These are phyloP conservation scores for Saccharomyces kudriavzevii DNA, from an alignment of 805 yeast genomes.

Conservation along the genomic window DNA sequence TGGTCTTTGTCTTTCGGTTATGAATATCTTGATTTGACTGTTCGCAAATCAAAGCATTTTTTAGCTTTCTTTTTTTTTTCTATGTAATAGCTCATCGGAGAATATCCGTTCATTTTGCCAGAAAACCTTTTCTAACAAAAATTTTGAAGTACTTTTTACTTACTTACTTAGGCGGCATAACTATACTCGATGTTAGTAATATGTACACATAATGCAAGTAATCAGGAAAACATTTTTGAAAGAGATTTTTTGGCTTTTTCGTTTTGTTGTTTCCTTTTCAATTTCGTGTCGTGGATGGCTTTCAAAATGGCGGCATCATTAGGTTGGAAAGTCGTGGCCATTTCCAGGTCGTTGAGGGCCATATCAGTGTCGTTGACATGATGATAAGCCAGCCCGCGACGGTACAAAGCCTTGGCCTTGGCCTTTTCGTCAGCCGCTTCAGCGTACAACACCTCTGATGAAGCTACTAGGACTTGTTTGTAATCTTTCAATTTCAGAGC, in stretches of 20 bases:
- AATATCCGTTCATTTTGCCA: no score
- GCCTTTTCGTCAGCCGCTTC: slow-evolving; percentile 54
- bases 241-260: slow-evolving; percentile 68
- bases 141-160: neutral
- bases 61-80: neutral
- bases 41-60: neutral
- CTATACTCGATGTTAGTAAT: neutral
- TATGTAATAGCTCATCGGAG: neutral
- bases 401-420: slow-evolving; percentile 75
- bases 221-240: slow-evolving; percentile 52
- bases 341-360: slow-evolving; percentile 57
- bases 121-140: neutral
- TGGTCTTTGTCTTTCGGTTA: neutral
- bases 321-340: slow-evolving; percentile 59
- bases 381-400: slow-evolving; percentile 72
- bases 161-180: neutral
- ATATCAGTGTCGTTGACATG: slow-evolving; percentile 57
- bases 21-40: neutral
- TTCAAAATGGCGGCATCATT: slow-evolving; percentile 62
- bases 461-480: slow-evolving; percentile 46
- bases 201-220: neutral
- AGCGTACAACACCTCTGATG: slow-evolving; percentile 59
- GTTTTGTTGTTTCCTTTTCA: slow-evolving; percentile 41
- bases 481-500: slow-evolving; percentile 56
- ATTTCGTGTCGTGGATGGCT: slow-evolving; percentile 55